Percentiles rank a stretch among this genome's conserved stretches.
These are phyloP conservation scores for Datisca glomerata DNA, from an alignment of 306 rosid genomes.

Conservation along the genomic window DNA sequence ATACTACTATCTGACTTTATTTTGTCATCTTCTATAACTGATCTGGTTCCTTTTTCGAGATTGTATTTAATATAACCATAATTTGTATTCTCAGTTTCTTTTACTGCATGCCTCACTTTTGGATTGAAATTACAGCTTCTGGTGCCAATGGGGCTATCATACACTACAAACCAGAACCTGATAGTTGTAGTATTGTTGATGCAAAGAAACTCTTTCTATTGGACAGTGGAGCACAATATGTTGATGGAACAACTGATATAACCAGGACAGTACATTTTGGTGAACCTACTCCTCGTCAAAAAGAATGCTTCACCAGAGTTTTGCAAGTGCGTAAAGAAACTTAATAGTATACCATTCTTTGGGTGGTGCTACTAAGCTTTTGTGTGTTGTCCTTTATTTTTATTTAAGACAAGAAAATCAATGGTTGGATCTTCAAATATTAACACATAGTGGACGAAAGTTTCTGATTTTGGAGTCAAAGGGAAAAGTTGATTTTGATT, in stretches of 20 bases:
- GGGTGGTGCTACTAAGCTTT: too few species aligned
- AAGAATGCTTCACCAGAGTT: slow-evolving; percentile 87
- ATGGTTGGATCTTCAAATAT: too few species aligned
- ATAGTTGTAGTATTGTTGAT: slow-evolving; percentile 65
- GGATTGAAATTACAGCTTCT: slow-evolving; percentile 41
- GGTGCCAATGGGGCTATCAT: slow-evolving; percentile 95
- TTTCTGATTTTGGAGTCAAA: too few species aligned
- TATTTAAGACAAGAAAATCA: too few species aligned
- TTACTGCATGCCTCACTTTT: slow-evolving; percentile 5
- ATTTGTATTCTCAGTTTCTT: slow-evolving; percentile 2
- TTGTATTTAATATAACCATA: too few species aligned
- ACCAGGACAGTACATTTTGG: slow-evolving; percentile 97
- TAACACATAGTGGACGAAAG: too few species aligned
- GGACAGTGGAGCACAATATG: slow-evolving; percentile 96
- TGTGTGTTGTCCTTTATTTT: too few species aligned
- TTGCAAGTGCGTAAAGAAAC: slow-evolving; percentile 47
- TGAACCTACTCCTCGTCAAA: slow-evolving; percentile 54
- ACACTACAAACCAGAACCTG: slow-evolving; percentile 89
- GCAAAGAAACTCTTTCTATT: slow-evolving; percentile 66
- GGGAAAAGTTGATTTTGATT: too few species aligned
- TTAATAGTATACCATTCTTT: too few species aligned
- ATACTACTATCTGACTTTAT: too few species aligned
- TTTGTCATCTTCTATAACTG: too few species aligned
- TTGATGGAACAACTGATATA: slow-evolving; percentile 95
- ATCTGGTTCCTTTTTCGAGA: too few species aligned